Base-by-base conservation (phyloP, 2,329 filamentous ascomycete species). In the Berkeleyomyces rouxiae region DNA sequence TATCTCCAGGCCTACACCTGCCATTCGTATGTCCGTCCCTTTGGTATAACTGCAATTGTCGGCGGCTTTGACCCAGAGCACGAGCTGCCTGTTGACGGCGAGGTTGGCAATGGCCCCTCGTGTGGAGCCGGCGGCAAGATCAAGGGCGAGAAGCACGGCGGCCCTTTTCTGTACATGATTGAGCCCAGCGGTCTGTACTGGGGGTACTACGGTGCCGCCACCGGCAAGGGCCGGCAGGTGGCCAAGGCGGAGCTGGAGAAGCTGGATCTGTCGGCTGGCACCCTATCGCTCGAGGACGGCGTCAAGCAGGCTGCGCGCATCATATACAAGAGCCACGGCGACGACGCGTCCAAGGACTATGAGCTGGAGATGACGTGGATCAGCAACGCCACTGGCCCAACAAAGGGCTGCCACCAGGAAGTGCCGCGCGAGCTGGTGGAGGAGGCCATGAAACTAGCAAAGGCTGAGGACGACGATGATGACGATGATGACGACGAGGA, bases 291-390 rank as follows among this genome's bases (percentile, higher is more conserved):
- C 65, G 79, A 87, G 71, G 85, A 97, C 71, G 93, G 87, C 59
- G 89, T 99, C 71, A 96, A 95, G 80, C 88, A 97, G 79, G 93
- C 93, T 42, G 93, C 93, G 63, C 81, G 90, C 66, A 99, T 99
- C 75, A 97, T 99, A 75, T 95, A 96, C 74, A 84, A 96, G 65
- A 91, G 92, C 58, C 93, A 99, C 73, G 93, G 97, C 74, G 93
- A 99, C 74, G 97, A 92, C 80, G 97, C 97, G 79, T 93, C 97
- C 77, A 99, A 99, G 80, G 93, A 97, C 67, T 99, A 97, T 71
- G 93, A 99, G 83, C 80, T 99, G 65, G 93, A 99, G 79, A 95
- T 99, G 90, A 95, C 89, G 65, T 99, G 93, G 93, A 88, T 97
- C 74, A 96, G 90, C 74, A 83, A 81, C 61, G 75, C 84, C 58